Conservation (phyloP, 2,329 filamentous ascomycete genomes). For the Aspergillus transmontanensis region DNA sequence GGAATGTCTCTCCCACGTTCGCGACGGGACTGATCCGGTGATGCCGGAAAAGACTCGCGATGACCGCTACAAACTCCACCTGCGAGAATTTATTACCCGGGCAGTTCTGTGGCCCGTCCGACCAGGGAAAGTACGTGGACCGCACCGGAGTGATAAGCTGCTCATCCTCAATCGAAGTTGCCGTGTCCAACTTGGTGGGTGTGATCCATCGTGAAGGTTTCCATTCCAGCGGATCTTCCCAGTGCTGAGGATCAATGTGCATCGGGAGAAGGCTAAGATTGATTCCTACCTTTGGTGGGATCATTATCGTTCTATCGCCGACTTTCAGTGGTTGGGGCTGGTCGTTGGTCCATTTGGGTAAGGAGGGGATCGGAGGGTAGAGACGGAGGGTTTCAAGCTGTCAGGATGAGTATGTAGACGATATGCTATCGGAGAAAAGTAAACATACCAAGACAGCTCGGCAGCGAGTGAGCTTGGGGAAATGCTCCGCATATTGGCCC, state of each 20-base stretch:
- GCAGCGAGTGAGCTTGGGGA: conserved; percentile 2
- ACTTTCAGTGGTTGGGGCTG: neutral
- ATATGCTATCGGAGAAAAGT: neutral
- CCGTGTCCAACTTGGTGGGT: too few species aligned
- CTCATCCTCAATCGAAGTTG: neutral
- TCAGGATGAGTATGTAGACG: neutral
- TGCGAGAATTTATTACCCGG: conserved; percentile 6
- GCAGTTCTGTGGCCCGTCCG: conserved; percentile 9
- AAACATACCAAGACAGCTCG: neutral
- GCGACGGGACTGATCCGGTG: neutral
- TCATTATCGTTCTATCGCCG: neutral
- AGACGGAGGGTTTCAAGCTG: conserved; percentile 14
- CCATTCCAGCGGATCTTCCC: conserved; percentile 6
- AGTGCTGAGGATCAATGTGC: conserved; percentile 4
- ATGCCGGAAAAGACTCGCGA: neutral
- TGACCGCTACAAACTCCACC: conserved; percentile 10
- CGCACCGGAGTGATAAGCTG: neutral
- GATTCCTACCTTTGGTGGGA: neutral
- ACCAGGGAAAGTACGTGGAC: conserved; percentile 9
- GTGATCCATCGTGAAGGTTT: conserved; percentile 6
- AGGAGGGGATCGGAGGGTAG: conserved; percentile 4
- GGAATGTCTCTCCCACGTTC: neutral
- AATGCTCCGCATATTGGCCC: neutral
- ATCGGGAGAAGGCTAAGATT: neutral
- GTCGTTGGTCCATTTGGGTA: conserved; percentile 9